A percentile compares a stretch with the other conserved stretches of the same genome.
These are phyloP conservation scores for Thelephora terrestris DNA, from an alignment of 1,284 basidiomycete species.

Conservation along the genomic window DNA sequence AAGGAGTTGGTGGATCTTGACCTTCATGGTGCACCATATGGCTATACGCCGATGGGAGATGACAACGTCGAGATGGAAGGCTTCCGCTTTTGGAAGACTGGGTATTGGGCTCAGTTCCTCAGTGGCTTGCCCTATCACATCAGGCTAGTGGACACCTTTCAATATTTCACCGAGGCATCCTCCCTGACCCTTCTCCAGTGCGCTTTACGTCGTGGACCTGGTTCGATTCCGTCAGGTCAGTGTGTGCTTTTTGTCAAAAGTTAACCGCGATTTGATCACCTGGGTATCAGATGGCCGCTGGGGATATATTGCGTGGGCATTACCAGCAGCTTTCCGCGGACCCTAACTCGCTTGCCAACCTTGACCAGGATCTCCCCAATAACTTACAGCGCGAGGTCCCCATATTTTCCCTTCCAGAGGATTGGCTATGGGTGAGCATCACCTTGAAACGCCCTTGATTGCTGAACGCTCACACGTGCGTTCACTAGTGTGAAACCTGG, in stretches of 20 bases:
- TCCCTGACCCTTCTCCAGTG: conserved; percentile 36
- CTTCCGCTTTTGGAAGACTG: conserved; percentile 97
- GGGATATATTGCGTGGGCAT: conserved; percentile 86
- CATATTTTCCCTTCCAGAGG: conserved; percentile 79
- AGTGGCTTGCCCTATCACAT: conserved; percentile 84
- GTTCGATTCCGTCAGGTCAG: conserved; percentile 82
- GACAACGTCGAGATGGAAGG: conserved; percentile 94
- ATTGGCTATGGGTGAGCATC: conserved; percentile 84
- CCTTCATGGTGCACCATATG: conserved; percentile 85
- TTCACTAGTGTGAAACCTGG: conserved; percentile 71
- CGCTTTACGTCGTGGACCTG: conserved; percentile 95
- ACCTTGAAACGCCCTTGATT: not conserved
- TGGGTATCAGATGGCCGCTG: conserved; percentile 45
- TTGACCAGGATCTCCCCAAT: conserved; percentile 95
- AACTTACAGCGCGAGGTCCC: conserved; percentile 83
- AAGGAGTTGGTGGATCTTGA: conserved; percentile 89
- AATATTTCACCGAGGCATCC: not conserved
- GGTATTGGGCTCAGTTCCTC: conserved; percentile 87
- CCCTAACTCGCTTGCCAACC: conserved; percentile 86
- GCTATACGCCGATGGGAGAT: conserved; percentile 96
- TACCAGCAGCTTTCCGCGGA: conserved; percentile 93
- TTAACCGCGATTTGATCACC: conserved; percentile 6
- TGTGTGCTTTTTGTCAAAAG: not conserved
- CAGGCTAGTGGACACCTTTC: conserved; percentile 41
- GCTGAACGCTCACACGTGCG: not conserved